A percentile compares a stretch with the other conserved stretches of the same genome.
phyloP scores from a whole-genome alignment of 495 filamentous ascomycete genomes.

The Hypoxylon trugodes region DNA sequence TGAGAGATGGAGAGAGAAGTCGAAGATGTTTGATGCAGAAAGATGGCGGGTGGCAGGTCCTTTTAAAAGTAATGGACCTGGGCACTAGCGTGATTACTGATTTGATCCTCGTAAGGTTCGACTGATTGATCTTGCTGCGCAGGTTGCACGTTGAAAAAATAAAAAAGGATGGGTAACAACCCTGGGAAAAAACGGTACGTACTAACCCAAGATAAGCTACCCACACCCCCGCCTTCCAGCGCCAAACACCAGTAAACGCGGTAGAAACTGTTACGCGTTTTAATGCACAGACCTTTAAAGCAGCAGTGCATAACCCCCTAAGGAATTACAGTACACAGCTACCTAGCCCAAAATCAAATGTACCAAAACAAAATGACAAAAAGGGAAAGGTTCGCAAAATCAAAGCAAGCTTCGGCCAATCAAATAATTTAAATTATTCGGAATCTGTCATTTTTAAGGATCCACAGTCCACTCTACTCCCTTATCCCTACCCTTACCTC shows the following conservation, averaged over 20 bases:
- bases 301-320: slow-evolving; percentile 2
- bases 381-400: slow-evolving; percentile 21
- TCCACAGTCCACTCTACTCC: background rate
- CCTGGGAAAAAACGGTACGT: slow-evolving; percentile 10
- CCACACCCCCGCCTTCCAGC: slow-evolving; percentile 14
- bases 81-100: slow-evolving; percentile 57
- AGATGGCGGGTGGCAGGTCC: slow-evolving; percentile 56
- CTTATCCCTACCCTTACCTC: background rate
- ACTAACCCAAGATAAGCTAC: slow-evolving; percentile 15
- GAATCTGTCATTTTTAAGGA: slow-evolving; percentile 18
- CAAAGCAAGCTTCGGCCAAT: slow-evolving; percentile 15
- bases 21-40: slow-evolving; percentile 55
- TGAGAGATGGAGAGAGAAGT: slow-evolving; percentile 53
- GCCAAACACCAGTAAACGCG: slow-evolving; percentile 29
- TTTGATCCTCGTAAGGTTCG: slow-evolving; percentile 45
- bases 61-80: slow-evolving; percentile 64
- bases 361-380: slow-evolving; percentile 27
- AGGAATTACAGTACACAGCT: background rate
- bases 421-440: slow-evolving; percentile 19
- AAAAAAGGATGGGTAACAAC: slow-evolving; percentile 12
- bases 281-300: slow-evolving; percentile 12
- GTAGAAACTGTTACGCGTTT: slow-evolving; percentile 30
- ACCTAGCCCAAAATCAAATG: slow-evolving; percentile 11
- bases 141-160: slow-evolving; percentile 30
- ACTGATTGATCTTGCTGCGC: slow-evolving; percentile 52